Evolutionary conservation across 2,329 filamentous ascomycete genomes (phyloP), one percentile per base, ranked within the genome.

Genomic region (Emmonsiellopsis sp.): DNA sequence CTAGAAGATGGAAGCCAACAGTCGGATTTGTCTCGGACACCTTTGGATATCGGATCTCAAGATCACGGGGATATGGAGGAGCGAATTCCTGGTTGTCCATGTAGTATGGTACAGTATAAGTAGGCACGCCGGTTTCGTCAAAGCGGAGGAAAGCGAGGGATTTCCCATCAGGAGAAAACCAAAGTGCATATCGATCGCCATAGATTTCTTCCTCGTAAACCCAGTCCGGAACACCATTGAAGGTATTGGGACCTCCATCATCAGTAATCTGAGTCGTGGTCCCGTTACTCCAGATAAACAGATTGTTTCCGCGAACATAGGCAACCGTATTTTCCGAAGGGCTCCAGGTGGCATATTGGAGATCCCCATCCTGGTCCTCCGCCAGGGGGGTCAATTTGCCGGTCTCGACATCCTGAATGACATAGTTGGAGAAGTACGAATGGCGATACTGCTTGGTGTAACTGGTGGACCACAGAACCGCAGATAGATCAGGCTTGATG

Each of bases 191-290:
- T 58, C 86, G 85, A 3, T 80, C 84, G 10, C 75, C 70, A 54
- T 95, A 86, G 5, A 92, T 87, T 68, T 93, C 88, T 62, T 84
- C 81, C 64, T 92, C 87, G 63, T 93, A 94, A 0, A 95, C 91
- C 91, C 92, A 97, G 69, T 97, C 92, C 0, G 92, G 91, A 35
- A 95, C 83, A 15, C 91, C 91, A 62, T 96, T 94, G 71, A 96
- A 87, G 58, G 89, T 82, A 62, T 95, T 84, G 0, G 82, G 76
- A 0, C 91, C 88, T 15, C 92, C 91, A 63, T 96, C 90, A 44
- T 76, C 79, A 3, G 91, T 96, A 61, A 96, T 85, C 48, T 80
- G 81, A 2, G 73, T 74, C 11, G 81, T 70, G 2, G 75, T 71
- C 31, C 80, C 80, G 49, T 79, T 73, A 55, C 71, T 72, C 72